Percentiles rank a stretch among this genome's conserved stretches.
phyloP scores from a whole-genome alignment of 108 stramenopile species.

The Nitzschia putrida region DNA sequence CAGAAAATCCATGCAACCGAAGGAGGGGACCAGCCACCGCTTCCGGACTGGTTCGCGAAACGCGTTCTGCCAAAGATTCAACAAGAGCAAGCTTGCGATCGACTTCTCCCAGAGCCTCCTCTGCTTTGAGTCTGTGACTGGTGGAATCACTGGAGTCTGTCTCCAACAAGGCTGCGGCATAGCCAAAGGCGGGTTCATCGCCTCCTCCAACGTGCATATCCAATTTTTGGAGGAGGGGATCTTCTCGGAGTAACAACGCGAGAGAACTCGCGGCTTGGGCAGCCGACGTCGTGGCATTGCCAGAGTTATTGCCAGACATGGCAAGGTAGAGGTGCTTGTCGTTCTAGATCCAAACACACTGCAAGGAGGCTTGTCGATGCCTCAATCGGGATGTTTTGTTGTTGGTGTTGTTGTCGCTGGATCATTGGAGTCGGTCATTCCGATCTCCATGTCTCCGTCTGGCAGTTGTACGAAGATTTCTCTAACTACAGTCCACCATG shows the following conservation, averaged over 20 bases:
- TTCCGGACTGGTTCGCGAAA: slow-evolving; percentile 73
- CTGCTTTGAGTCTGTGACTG: slow-evolving; percentile 47
- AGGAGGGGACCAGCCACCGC: slow-evolving; percentile 77
- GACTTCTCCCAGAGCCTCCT: slow-evolving; percentile 78
- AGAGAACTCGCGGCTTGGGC: slow-evolving; percentile 64
- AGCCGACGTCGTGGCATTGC: not conserved
- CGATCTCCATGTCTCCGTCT: too few relatives aligned
- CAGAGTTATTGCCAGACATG: too few relatives aligned
- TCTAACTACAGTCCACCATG: too few relatives aligned
- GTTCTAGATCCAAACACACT: too few relatives aligned
- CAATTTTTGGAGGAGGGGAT: slow-evolving; percentile 61
- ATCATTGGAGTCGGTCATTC: too few relatives aligned
- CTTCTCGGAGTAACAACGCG: slow-evolving; percentile 68
- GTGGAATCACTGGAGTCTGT: slow-evolving; percentile 17
- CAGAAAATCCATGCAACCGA: slow-evolving; percentile 65
- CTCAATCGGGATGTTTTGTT: too few relatives aligned
- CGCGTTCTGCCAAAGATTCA: slow-evolving; percentile 70
- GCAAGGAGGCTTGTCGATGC: too few relatives aligned
- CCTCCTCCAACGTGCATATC: slow-evolving; percentile 43
- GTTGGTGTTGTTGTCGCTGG: too few relatives aligned
- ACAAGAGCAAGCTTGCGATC: slow-evolving; percentile 78
- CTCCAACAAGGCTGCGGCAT: slow-evolving; percentile 71
- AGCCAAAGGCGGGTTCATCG: slow-evolving; percentile 61
- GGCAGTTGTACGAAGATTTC: too few relatives aligned
- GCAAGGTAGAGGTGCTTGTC: too few relatives aligned